These are phyloP conservation scores for Linnemannia schmuckeri DNA, from an alignment of 192 early-diverging fungal species.

Conservation along the genomic window DNA sequence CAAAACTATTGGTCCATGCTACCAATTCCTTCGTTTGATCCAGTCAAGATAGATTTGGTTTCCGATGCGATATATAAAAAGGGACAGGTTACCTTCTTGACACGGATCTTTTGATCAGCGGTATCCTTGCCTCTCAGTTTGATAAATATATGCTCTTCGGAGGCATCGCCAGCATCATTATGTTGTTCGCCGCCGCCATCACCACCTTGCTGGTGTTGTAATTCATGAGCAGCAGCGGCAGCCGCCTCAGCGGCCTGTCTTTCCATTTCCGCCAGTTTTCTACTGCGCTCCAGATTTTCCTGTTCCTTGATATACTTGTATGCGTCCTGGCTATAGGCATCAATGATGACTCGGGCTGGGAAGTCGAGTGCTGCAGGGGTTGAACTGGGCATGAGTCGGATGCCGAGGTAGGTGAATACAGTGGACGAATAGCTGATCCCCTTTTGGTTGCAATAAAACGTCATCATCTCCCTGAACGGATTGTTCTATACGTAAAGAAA, in stretches of 20 bases:
- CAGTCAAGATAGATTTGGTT: too few species aligned
- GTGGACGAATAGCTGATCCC: not conserved
- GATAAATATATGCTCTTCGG: conserved; percentile 30
- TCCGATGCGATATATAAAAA: too few species aligned
- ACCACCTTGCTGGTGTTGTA: not conserved
- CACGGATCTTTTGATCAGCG: conserved; percentile 48
- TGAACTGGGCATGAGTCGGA: conserved; percentile 33
- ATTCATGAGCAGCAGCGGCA: not conserved
- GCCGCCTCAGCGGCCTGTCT: conserved; percentile 15
- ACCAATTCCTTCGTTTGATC: not conserved
- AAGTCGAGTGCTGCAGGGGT: conserved; percentile 40
- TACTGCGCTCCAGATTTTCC: conserved; percentile 6
- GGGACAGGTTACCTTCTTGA: conserved; percentile 48
- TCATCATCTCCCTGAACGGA: conserved; percentile 28
- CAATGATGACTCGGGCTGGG: conserved; percentile 16
- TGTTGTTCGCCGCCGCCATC: not conserved
- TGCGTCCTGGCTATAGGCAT: conserved; percentile 18
- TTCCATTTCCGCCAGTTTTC: conserved; percentile 33
- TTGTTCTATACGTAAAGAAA: conserved; percentile 13
- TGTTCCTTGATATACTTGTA: conserved; percentile 40
- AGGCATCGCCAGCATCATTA: not conserved
- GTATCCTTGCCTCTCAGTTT: conserved; percentile 46
- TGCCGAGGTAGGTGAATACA: conserved; percentile 32
- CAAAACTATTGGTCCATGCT: not conserved
- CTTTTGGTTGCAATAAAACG: conserved; percentile 23